A percentile compares a stretch with the other conserved stretches of the same genome.
phyloP scores from a whole-genome alignment of 2,329 filamentous ascomycete species.

The Colletotrichum somersetense region DNA sequence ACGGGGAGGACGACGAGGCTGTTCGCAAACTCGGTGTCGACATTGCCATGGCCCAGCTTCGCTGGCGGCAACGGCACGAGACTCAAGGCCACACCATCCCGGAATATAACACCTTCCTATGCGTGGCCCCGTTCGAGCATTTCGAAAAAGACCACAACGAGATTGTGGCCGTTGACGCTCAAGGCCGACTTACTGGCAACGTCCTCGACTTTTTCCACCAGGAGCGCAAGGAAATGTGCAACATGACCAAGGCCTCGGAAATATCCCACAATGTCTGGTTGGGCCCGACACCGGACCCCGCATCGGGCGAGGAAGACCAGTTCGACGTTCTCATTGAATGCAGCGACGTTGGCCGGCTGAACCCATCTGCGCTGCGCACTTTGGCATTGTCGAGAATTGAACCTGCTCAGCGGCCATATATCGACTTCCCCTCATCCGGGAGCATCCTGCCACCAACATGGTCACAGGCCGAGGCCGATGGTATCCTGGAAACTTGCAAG shows the following conservation, averaged over 20 bases:
- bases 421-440: constrained; percentile 95
- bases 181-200: constrained; percentile 78
- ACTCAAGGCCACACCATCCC: constrained; percentile 66
- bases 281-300: constrained; percentile 84
- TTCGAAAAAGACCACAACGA: constrained; percentile 79
- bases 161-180: constrained; percentile 80
- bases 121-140: constrained; percentile 71
- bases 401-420: constrained; percentile 51
- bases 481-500: constrained; percentile 85
- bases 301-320: constrained; percentile 67
- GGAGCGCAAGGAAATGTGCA: constrained; percentile 92
- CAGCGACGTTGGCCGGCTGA: constrained; percentile 84
- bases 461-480: constrained; percentile 85
- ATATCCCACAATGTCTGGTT: constrained; percentile 92
- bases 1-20: constrained; percentile 77
- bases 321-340: constrained; percentile 92
- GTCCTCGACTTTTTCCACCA: constrained; percentile 91
- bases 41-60: constrained; percentile 81
- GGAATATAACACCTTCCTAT: constrained; percentile 88
- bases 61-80: constrained; percentile 77
- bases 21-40: constrained; percentile 74
- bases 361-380: constrained; percentile 73
- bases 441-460: constrained; percentile 88
- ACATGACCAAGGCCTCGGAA: constrained; percentile 90
- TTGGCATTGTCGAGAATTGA: constrained; percentile 68